A percentile compares a stretch with the other conserved stretches of the same genome.
phyloP scores from a whole-genome alignment of 768 basidiomycete genomes.

The Agaricus sinodeliciosus region DNA sequence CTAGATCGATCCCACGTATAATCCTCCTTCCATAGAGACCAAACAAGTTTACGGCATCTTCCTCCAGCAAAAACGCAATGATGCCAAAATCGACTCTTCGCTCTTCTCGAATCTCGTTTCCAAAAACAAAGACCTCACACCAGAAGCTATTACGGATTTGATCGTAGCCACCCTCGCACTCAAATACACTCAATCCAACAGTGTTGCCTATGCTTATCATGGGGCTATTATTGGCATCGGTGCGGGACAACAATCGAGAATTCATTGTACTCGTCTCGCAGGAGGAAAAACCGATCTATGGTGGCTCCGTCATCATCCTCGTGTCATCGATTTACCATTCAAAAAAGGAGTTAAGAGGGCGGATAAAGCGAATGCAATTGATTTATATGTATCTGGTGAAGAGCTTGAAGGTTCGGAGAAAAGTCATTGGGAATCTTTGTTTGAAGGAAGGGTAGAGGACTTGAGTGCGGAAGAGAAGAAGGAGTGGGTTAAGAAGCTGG shows the following conservation, averaged over 20 bases:
- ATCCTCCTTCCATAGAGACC: conserved; percentile 77
- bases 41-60: conserved; percentile 93
- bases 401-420: conserved; percentile 84
- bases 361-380: conserved; percentile 97
- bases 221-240: conserved; percentile 94
- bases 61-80: conserved; percentile 87
- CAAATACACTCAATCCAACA: conserved; percentile 99
- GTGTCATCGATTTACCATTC: conserved; percentile 89
- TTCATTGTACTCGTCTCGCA: conserved; percentile 97
- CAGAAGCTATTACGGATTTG: conserved; percentile 77
- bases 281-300: conserved; percentile 98
- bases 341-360: conserved; percentile 97
- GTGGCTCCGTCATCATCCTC: conserved; percentile 98
- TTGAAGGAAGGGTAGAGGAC: conserved; percentile 62
- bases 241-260: conserved; percentile 97
- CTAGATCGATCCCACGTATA: conserved; percentile 86
- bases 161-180: conserved; percentile 94
- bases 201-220: conserved; percentile 89
- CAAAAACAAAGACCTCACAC: conserved; percentile 80
- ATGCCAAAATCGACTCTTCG: conserved; percentile 74
- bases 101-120: conserved; percentile 89
- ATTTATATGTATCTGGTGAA: conserved; percentile 91
- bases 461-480: conserved; percentile 66
- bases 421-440: conserved; percentile 84
- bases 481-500: conserved; percentile 67